phyloP scores from a whole-genome alignment of 768 basidiomycete species.

The Candolleomyces aberdarensis region DNA sequence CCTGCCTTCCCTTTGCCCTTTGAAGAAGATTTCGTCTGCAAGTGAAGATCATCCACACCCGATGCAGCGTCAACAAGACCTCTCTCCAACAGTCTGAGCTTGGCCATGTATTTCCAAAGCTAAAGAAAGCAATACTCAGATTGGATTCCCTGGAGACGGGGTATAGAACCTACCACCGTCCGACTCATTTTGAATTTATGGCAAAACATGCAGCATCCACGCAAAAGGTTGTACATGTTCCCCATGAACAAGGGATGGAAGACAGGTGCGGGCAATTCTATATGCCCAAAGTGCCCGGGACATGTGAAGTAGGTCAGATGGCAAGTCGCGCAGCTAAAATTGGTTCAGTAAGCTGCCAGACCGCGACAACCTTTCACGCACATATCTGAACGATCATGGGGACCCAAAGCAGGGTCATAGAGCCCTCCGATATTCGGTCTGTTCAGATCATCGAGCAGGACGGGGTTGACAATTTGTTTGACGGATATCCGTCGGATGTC shows the following conservation, averaged over 20 bases:
- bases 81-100: slow-evolving; percentile 83
- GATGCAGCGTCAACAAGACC: slow-evolving; percentile 84
- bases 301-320: slow-evolving; percentile 90
- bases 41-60: slow-evolving; percentile 65
- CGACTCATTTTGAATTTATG: slow-evolving; percentile 84
- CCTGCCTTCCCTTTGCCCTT: slow-evolving; percentile 30
- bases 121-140: slow-evolving; percentile 26
- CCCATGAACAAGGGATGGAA: slow-evolving; percentile 96
- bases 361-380: slow-evolving; percentile 38
- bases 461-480: slow-evolving; percentile 92
- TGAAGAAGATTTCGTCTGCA: slow-evolving; percentile 30
- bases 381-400: slow-evolving; percentile 87
- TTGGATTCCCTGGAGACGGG: neutral
- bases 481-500: slow-evolving; percentile 95
- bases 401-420: slow-evolving; percentile 94
- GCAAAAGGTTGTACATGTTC: slow-evolving; percentile 83
- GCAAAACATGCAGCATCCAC: slow-evolving; percentile 90
- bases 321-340: slow-evolving; percentile 85
- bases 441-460: slow-evolving; percentile 91
- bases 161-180: slow-evolving; percentile 49
- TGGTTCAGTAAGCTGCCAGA: slow-evolving; percentile 12
- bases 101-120: slow-evolving; percentile 82
- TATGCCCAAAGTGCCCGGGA: slow-evolving; percentile 98
- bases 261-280: slow-evolving; percentile 91
- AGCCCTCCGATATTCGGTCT: slow-evolving; percentile 88